A percentile compares a stretch with the other conserved stretches of the same genome.
These are phyloP conservation scores for Penicillium sp. DNA, from an alignment of 2,329 filamentous ascomycete genomes.

Conservation along the genomic window DNA sequence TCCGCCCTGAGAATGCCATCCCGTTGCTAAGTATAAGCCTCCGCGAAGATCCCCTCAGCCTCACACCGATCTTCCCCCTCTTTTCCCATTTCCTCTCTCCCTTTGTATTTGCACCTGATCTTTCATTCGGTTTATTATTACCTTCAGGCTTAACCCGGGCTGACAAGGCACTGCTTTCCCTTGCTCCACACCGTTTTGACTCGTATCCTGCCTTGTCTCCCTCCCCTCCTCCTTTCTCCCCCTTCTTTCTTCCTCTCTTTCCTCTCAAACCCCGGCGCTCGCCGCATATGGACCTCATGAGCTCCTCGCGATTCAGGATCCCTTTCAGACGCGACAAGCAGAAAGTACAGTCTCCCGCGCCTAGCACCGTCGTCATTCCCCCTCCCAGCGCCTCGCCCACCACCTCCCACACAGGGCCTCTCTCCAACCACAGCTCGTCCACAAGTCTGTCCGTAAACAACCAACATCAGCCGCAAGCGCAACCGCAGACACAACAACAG, in stretches of 20 bases:
- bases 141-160: background rate
- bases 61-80: constrained; percentile 9
- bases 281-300: constrained; percentile 48
- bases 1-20: constrained; percentile 6
- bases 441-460: constrained; percentile 54
- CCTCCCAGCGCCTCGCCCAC: constrained; percentile 33
- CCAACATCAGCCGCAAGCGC: constrained; percentile 1
- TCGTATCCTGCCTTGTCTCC: constrained; percentile 14
- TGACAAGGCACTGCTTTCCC: constrained; percentile 10
- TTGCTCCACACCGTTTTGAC: constrained; percentile 9
- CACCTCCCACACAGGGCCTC: constrained; percentile 35
- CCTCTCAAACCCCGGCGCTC: constrained; percentile 13
- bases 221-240: constrained; percentile 10
- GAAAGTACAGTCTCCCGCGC: constrained; percentile 38
- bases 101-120: background rate
- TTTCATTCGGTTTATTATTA: background rate
- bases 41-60: constrained; percentile 1
- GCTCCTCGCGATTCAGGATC: constrained; percentile 47
- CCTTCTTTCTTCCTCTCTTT: constrained; percentile 7
- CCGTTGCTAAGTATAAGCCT: background rate
- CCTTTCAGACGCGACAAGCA: constrained; percentile 50
- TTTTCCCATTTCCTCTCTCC: constrained; percentile 6
- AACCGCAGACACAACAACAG: constrained; percentile 42
- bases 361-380: constrained; percentile 31
- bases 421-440: constrained; percentile 43